phyloP scores from a whole-genome alignment of 176 grass and related monocot species.

The Oryza coarctata region DNA sequence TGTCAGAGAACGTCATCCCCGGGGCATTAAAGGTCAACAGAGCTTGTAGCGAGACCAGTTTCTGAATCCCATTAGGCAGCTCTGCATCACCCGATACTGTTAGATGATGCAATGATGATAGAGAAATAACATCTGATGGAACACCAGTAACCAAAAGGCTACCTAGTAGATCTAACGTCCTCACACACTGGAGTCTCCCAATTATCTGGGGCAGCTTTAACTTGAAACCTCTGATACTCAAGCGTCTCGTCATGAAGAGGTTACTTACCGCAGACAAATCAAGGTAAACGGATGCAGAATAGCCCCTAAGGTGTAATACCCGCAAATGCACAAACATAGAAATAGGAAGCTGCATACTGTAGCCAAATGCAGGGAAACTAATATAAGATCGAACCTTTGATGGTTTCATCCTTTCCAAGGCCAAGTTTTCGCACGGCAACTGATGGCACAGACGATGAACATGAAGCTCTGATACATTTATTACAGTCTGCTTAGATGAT shows the following conservation, averaged over 20 bases:
- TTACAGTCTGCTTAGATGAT: neutral
- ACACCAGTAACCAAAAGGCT: neutral
- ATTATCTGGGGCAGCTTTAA: no score
- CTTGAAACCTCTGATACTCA: no score
- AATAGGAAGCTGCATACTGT: neutral
- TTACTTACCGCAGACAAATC: no score
- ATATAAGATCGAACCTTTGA: slow-evolving; percentile 2
- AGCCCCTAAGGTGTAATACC: no score
- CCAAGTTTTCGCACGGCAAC: neutral
- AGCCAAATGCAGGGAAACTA: neutral
- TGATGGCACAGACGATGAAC: slow-evolving; percentile 6
- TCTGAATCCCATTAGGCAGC: neutral
- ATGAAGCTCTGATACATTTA: neutral
- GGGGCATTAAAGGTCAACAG: neutral
- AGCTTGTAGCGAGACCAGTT: neutral
- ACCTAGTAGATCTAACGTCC: neutral
- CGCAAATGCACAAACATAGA: neutral
- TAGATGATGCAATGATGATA: neutral
- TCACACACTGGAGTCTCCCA: neutral
- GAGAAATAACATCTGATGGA: neutral
- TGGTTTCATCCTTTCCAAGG: neutral
- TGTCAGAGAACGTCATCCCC: no score
- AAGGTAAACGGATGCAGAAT: no score
- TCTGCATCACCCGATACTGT: rapidly evolving
- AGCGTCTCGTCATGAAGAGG: no score